Percentiles rank a stretch among this genome's conserved stretches.
phyloP scores from a whole-genome alignment of 192 early-diverging fungal genomes.

The Coemansia sp. region DNA sequence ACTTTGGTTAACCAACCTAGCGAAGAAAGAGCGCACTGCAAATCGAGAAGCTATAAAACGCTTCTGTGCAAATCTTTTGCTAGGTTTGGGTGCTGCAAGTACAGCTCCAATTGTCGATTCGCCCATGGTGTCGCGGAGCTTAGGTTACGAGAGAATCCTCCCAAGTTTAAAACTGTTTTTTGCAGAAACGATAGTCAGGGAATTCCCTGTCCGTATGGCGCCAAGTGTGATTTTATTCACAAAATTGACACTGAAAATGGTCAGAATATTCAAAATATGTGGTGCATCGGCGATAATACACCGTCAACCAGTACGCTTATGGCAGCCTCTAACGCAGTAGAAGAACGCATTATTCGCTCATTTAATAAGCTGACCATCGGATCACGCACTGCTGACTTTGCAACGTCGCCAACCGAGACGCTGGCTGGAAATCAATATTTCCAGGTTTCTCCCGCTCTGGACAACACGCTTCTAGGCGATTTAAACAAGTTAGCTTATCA shows the following conservation, averaged over 20 bases:
- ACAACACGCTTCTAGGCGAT: too few relatives aligned
- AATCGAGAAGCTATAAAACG: constrained; percentile 33
- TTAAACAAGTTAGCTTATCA: too few relatives aligned
- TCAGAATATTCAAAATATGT: not conserved
- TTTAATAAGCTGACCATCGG: too few relatives aligned
- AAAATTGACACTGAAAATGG: not conserved
- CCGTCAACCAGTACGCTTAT: not conserved
- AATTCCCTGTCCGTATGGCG: constrained; percentile 24
- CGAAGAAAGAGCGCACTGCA: not conserved
- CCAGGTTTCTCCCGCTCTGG: too few relatives aligned
- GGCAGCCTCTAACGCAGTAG: not conserved
- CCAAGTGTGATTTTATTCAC: constrained; percentile 47
- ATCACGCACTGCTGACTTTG: too few relatives aligned
- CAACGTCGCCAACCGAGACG: too few relatives aligned
- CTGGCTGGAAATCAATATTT: too few relatives aligned
- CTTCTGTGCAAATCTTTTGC: constrained; percentile 24
- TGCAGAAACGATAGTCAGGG: constrained; percentile 29
- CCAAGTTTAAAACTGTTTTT: constrained; percentile 23
- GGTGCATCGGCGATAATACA: not conserved
- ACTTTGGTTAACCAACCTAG: not conserved
- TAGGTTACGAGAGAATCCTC: constrained; percentile 20
- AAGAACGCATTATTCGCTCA: not conserved
- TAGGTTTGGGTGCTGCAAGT: constrained; percentile 9
- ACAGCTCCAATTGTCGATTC: constrained; percentile 28
- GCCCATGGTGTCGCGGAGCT: constrained; percentile 37